Base-by-base conservation (phyloP, 2,329 filamentous ascomycete genomes). In the Curvularia verruculosa region DNA sequence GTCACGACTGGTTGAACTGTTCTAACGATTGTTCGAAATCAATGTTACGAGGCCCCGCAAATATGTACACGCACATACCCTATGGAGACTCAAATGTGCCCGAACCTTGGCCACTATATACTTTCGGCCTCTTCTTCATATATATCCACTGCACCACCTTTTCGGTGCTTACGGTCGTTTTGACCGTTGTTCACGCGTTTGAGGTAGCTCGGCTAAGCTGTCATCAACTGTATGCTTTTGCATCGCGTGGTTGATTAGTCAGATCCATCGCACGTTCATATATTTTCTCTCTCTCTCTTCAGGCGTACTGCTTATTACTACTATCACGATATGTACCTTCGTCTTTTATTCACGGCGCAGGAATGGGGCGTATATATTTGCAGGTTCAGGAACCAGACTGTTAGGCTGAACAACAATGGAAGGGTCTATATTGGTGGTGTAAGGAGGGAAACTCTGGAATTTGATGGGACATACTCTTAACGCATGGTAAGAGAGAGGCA, bases 21-120 rank as follows among this genome's bases (percentile, higher is more conserved):
- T 49, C 44, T 47, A 57, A 63, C 53, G 47, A 64, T 57, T 60
- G 58, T 63, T 46, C 52, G 26, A 36, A 66, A 60, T 57, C 54
- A 52, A 62, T 40, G 59, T 59, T 63, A 59, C 56, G 53, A 61
- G 54, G 18, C 9, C 28, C n/a, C 18, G 10, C 28, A 23, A 19
- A 29, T 31, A 34, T 18, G 10, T 28, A 29, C 37, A 48, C n/a
- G 43, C 21, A 28, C 44, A n/a, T 23, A 41, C 15, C 37, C 31
- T 40, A 44, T n/a, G 52, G 47, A 53, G 18, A 43, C 40, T 15
- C 23, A 15, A 41, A 37, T 26, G 44, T 44, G n/a, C 15, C 31
- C 48, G 39, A 36, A 29, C 15, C 41, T 15, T 34, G 34, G 46
- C n/a, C 31, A 21, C 18, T 6, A 53, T 21, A 44, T 53, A 21